phyloP scores from a whole-genome alignment of 768 basidiomycete genomes.

The Lactifluus rugatus region DNA sequence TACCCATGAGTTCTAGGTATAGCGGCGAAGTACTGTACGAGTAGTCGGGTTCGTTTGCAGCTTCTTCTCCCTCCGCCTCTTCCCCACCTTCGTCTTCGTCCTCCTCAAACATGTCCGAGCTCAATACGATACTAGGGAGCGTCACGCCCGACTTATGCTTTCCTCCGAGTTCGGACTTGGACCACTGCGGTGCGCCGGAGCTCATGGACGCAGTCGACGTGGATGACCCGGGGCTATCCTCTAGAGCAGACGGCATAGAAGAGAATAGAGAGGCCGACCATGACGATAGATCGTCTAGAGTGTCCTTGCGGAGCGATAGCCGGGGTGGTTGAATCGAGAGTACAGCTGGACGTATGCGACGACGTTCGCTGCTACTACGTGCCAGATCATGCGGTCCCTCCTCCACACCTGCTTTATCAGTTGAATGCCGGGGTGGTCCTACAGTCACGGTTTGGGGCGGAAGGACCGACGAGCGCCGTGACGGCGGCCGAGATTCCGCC shows the following conservation, averaged over 20 bases:
- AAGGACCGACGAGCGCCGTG: neutral
- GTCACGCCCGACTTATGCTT: constrained; percentile 4
- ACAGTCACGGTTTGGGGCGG: neutral
- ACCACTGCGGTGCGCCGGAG: neutral
- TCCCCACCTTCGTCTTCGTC: neutral
- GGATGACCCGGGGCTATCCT: constrained; percentile 1
- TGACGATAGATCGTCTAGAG: constrained; percentile 16
- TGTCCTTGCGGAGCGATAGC: constrained; percentile 18
- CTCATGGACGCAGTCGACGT: neutral
- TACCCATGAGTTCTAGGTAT: constrained; percentile 21
- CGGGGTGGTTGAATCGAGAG: constrained; percentile 19
- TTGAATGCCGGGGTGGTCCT: neutral
- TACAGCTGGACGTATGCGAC: neutral
- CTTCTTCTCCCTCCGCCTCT: neutral
- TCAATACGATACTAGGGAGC: constrained; percentile 12
- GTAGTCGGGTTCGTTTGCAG: neutral
- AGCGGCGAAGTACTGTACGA: constrained; percentile 14
- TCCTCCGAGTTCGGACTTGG: neutral
- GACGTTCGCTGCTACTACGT: neutral
- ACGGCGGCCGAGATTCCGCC: neutral
- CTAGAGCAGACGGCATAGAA: constrained; percentile 12
- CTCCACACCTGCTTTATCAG: neutral
- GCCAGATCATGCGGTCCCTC: neutral
- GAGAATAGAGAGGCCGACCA: constrained; percentile 20
- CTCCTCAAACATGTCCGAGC: constrained; percentile 1